Evolutionary conservation across 169 alveolate species (phyloP).

Genomic region (Plasmodium malariae): DNA sequence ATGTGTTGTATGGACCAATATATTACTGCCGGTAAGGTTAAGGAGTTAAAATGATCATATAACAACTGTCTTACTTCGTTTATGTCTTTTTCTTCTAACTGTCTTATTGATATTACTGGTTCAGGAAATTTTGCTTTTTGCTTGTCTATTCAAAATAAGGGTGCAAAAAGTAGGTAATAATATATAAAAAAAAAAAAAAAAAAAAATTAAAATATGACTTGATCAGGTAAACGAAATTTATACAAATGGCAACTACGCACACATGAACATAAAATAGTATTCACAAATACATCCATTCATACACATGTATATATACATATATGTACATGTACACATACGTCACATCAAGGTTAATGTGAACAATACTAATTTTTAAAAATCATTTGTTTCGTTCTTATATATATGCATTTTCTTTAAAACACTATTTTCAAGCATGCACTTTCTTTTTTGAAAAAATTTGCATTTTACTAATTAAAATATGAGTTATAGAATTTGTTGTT

Average conservation of each 20-base stretch:
- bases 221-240: too few species aligned
- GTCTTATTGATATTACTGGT: conserved; percentile 49
- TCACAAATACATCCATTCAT: too few species aligned
- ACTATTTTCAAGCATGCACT: background rate
- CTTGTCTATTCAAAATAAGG: conserved; percentile 41
- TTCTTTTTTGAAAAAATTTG: conserved; percentile 1
- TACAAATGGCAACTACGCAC: too few species aligned
- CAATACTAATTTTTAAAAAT: too few species aligned
- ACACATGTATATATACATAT: too few species aligned
- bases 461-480: conserved; percentile 61
- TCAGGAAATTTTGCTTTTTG: conserved; percentile 56
- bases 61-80: conserved; percentile 79
- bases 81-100: conserved; percentile 78
- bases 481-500: conserved; percentile 59
- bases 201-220: conserved; percentile 5
- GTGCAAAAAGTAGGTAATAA: background rate
- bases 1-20: conserved; percentile 88
- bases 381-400: too few species aligned
- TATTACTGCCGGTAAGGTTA: conserved; percentile 84
- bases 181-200: background rate
- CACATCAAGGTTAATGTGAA: too few species aligned
- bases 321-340: too few species aligned
- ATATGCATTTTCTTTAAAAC: background rate
- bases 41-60: conserved; percentile 84
- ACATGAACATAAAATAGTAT: too few species aligned